phyloP scores from a whole-genome alignment of 805 yeast species.

The Yamadazyma phyllophila region DNA sequence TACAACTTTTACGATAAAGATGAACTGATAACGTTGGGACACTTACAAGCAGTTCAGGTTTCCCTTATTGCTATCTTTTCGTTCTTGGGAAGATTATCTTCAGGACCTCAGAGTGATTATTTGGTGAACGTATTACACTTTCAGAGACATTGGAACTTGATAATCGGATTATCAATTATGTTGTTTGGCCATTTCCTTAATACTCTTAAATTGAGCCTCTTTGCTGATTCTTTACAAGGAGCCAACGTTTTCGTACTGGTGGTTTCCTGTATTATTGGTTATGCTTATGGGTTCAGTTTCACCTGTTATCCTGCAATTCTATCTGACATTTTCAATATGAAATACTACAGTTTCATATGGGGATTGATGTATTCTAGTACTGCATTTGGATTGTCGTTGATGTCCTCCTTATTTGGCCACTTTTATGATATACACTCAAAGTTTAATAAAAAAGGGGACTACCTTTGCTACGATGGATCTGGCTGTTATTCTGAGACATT shows the following conservation, averaged over 20 bases:
- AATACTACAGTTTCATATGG: slow-evolving; percentile 33
- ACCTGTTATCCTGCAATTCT: slow-evolving; percentile 34
- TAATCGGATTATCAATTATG: slow-evolving; percentile 29
- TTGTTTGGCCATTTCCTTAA: slow-evolving; percentile 26
- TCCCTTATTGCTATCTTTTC: slow-evolving; percentile 31
- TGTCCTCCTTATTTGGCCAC: slow-evolving; percentile 32
- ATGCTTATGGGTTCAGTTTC: slow-evolving; percentile 34
- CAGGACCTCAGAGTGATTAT: slow-evolving; percentile 32
- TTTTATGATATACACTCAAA: slow-evolving; percentile 27
- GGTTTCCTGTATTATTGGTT: slow-evolving; percentile 29
- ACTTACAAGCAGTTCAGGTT: slow-evolving; percentile 33
- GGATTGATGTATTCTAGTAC: slow-evolving; percentile 34
- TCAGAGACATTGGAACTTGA: slow-evolving; percentile 34
- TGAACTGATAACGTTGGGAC: slow-evolving; percentile 15
- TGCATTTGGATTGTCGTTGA: slow-evolving; percentile 28
- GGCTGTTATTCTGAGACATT: slow-evolving; percentile 28
- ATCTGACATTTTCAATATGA: slow-evolving; percentile 32
- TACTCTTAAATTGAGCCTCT: slow-evolving; percentile 15
- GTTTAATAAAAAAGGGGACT: slow-evolving; percentile 17
- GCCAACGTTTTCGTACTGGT: slow-evolving; percentile 21
- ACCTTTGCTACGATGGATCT: slow-evolving; percentile 28
- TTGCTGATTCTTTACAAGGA: slow-evolving; percentile 12
- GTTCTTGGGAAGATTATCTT: slow-evolving; percentile 29
- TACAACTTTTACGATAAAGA: slow-evolving; percentile 17
- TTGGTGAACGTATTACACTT: slow-evolving; percentile 20